Percentiles rank a stretch among this genome's conserved stretches.
These are phyloP conservation scores for Durotheca rogersii DNA, from an alignment of 495 filamentous ascomycete species.

Conservation along the genomic window DNA sequence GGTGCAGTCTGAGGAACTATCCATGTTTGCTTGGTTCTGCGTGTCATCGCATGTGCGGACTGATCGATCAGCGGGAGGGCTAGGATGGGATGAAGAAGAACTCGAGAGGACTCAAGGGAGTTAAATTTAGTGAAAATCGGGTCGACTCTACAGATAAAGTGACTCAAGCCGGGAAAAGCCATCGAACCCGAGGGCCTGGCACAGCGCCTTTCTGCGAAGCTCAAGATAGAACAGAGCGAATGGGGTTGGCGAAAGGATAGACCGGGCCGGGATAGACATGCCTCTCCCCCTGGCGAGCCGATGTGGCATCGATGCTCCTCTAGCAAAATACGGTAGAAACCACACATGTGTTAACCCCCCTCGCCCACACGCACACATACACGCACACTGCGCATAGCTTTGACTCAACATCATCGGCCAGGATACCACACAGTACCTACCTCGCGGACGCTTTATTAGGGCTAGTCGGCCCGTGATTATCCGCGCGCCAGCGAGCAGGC, in stretches of 20 bases:
- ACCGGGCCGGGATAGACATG: slow-evolving; percentile 18
- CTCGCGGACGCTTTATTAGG: no score
- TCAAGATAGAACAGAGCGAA: slow-evolving; percentile 9
- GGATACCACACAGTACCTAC: slow-evolving; percentile 11
- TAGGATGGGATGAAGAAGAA: not conserved
- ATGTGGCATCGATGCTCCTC: slow-evolving; percentile 2
- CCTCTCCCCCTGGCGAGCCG: slow-evolving; percentile 7
- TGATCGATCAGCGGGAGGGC: not conserved
- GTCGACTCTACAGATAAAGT: no score
- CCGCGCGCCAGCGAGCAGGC: no score
- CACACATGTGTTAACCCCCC: slow-evolving; percentile 5
- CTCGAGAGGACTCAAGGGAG: not conserved
- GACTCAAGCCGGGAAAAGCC: no score
- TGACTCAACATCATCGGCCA: slow-evolving; percentile 7
- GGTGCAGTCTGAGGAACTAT: slow-evolving; percentile 14
- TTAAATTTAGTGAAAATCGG: slow-evolving; percentile 4
- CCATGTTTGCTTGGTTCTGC: slow-evolving; percentile 20
- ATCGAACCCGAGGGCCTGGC: slow-evolving; percentile 3
- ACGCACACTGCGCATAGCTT: slow-evolving; percentile 6
- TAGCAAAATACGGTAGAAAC: not conserved
- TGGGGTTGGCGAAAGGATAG: slow-evolving; percentile 15
- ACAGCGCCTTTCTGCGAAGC: slow-evolving; percentile 1
- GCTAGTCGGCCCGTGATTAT: no score
- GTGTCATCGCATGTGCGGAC: slow-evolving; percentile 22
- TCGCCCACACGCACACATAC: not conserved